Evolutionary conservation across 768 basidiomycete species (phyloP), one percentile per base, ranked within the genome.

Genomic region (Leucosporidium scottii): DNA sequence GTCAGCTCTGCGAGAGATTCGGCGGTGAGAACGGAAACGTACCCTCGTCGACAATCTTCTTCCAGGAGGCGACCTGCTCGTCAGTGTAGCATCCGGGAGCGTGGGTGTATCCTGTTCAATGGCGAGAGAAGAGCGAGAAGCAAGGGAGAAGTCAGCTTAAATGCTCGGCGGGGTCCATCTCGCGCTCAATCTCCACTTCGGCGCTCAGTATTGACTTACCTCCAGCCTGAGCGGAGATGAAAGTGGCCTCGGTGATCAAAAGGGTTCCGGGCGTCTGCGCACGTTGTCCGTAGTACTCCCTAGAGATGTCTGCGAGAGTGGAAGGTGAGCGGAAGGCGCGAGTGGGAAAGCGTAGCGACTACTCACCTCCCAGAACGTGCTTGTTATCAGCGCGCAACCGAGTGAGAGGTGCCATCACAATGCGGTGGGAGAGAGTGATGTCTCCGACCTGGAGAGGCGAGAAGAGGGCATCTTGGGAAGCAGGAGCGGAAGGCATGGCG

Each of bases 71-170:
- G 39, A 82, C 81, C 70, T 91, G 88, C 28, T 82, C 84, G 5
- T 82, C 75, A 25, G 75, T 84, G 80, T 83, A 89, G 63, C 89
- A 84, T 1, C 87, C 88, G 2, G 87, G 88, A 0, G 83, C 81
- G 61, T 44, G 39, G 15, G 39, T 44, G 39, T 44, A 44, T 8
- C 39, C 39, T 44, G 13, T 44, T 3, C 8, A 12, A 13, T 13
- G 39, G 84, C 76, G 1, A 64, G 60, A 47, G 34, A 76, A 79
- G 39, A 10, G 39, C 2, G 39, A 44, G 39, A 10, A 44, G 13
- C 2, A 17, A 13, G 10, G 2, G 15, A 8, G 3, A 15, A 2
- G 39, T 44, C 39, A 44, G 39, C 39, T 44, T 13, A 2, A 3
- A 2, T 17, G 39, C 15, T 44, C 39, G 39, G 39, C 39, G 39